Evolutionary conservation across 2,329 filamentous ascomycete species (phyloP), one percentile per base, ranked within the genome.

Genomic region (Penicillium italicum): DNA sequence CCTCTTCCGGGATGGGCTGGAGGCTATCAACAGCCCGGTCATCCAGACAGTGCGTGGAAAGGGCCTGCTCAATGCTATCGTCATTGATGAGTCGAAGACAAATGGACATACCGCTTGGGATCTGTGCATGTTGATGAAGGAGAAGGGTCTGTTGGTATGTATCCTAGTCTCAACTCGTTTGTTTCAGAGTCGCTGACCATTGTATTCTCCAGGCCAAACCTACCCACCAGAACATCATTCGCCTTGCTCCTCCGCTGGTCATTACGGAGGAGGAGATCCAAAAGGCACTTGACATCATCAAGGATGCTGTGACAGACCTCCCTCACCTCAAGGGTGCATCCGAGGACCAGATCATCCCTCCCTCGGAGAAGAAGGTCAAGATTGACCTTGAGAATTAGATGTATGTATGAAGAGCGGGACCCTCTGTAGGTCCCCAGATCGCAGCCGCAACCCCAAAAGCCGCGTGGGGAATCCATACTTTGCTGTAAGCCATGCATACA

Each of bases 171-270:
- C n/a, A 18, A 24, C 3, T 41, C 14, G 5, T 33, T 37, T 31
- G 10, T 6, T 24, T 22, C 3, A 37, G 30, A 28, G 34, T 26
- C 18, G 33, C 49, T 50, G 36, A 45, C 30, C 24, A 40, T 50
- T 5, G n/a, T 10, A 26, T 34, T 42, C 20, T 34, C n/a, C 72
- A 96, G 91, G 94, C 94, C 68, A 99, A 99, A 83, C 94, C 94
- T 30, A 99, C 94, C 7, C 94, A 99, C 76, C 88, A 96, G 70
- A 97, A 97, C 76, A 97, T 99, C 74, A 99, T 99, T 72, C 89
- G 94, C 55, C 88, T 99, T 59, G 94, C 94, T n/a, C 94, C 94
- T 44, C 94, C 94, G 20, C 80, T 99, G 52, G 91, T 99, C 62
- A 97, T 99, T 69, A 91, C 87, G 26, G 91, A 97, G 69, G 83